Base-by-base conservation (phyloP, 768 basidiomycete genomes). In the Tephrocybe sp. region DNA sequence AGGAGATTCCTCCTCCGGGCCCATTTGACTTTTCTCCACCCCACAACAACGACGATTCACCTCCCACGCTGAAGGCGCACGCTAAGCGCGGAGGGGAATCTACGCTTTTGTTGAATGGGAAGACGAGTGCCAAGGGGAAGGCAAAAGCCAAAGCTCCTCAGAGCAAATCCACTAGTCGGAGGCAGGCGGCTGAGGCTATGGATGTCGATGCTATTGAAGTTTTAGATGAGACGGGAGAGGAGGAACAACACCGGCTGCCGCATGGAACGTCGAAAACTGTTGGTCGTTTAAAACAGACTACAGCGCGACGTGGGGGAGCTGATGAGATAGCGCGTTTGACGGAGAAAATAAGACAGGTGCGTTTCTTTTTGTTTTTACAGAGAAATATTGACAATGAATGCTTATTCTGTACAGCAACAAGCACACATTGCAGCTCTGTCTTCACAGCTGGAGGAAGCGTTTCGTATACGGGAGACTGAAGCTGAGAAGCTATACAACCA, bases 391-490 rank as follows among this genome's bases (percentile, higher is more conserved):
- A 42, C 43, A 30, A 17, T 7, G 20, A n/a, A n/a, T n/a, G 17
- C 20, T 11, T 13, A 7, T 26, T 26, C 26, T 26, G 26, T 26
- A 31, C 19, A 80, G 79, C 63, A 70, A 12, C 64, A 76, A 49
- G 58, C 60, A n/a, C 76, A 77, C 43, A 72, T 77, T 19, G 69
- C 75, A 26, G 64, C 71, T 20, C 62, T 89, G 1, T 70, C 72
- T 32, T 65, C 70, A 14, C 83, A 85, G 50, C 55, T 90, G 14
- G 78, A 89, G 36, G 82, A 87, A 52, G 62, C 81, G 6, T 73
- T 79, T 46, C 71, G 74, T 31, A 67, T 83, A 35, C 78, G 86
- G 39, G 65, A 72, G 35, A 87, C 87, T 5, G 89, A 90, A 53
- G 69, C 86, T 23, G 88, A 92, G 58, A 68, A 75, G 49, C 61